Conservation (phyloP, 2,329 filamentous ascomycete genomes). For the Colletotrichum lupini region DNA sequence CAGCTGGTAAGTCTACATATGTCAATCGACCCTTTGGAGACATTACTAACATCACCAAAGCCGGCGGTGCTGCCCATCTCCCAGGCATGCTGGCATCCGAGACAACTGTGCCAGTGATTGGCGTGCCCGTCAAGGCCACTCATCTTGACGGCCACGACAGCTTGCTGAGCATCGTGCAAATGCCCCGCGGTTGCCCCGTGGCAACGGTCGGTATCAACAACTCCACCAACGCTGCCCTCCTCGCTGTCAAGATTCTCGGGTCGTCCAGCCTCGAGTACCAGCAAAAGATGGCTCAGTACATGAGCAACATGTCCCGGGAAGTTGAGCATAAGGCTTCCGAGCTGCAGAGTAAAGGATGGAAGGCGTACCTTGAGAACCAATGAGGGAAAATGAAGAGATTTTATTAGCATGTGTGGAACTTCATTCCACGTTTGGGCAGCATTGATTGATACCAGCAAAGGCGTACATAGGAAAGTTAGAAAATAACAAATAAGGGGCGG, state of each 20-base stretch:
- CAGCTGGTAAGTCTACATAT: slow-evolving; percentile 54
- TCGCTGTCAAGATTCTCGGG: slow-evolving; percentile 77
- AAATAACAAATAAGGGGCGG: slow-evolving; percentile 4
- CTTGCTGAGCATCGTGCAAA: slow-evolving; percentile 79
- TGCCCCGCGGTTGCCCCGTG: slow-evolving; percentile 79
- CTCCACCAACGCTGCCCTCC: slow-evolving; percentile 78
- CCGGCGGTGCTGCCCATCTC: slow-evolving; percentile 78
- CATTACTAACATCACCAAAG: slow-evolving; percentile 43
- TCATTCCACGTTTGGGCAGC: slow-evolving; percentile 8
- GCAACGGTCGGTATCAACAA: slow-evolving; percentile 86
- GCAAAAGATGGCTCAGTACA: slow-evolving; percentile 69
- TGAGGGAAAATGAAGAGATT: slow-evolving; percentile 25
- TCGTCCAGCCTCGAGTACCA: slow-evolving; percentile 65
- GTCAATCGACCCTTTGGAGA: neutral
- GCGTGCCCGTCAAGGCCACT: slow-evolving; percentile 80
- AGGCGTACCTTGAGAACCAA: slow-evolving; percentile 60
- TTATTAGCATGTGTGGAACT: slow-evolving; percentile 16
- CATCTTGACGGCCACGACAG: slow-evolving; percentile 78
- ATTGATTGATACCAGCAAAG: slow-evolving; percentile 34
- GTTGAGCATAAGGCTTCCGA: slow-evolving; percentile 71
- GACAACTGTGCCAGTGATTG: slow-evolving; percentile 79
- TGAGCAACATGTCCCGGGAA: slow-evolving; percentile 70
- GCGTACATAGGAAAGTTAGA: slow-evolving; percentile 14
- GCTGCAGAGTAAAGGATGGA: slow-evolving; percentile 66
- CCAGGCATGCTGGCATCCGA: slow-evolving; percentile 81